phyloP scores from a whole-genome alignment of 2,329 filamentous ascomycete species.

The Cercospora zeae-maydis region DNA sequence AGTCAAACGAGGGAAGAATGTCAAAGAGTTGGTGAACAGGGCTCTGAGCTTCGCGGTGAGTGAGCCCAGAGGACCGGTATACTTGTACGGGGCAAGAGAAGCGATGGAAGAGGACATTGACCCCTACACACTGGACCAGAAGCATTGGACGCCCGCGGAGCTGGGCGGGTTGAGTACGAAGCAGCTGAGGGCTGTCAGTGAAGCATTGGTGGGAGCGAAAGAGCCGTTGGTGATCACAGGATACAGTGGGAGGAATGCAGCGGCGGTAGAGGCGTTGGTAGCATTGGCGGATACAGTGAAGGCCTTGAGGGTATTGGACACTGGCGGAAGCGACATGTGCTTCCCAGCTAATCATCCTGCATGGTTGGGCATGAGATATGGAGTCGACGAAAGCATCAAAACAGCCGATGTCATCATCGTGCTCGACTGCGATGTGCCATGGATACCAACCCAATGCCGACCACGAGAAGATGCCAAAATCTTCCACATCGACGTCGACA shows the following conservation, averaged over 20 bases:
- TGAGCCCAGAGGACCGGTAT: slow-evolving; percentile 74
- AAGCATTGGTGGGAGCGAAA: slow-evolving; percentile 60
- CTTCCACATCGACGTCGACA: slow-evolving; percentile 64
- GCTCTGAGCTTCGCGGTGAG: slow-evolving; percentile 77
- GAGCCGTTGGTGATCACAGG: slow-evolving; percentile 68
- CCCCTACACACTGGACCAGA: slow-evolving; percentile 65
- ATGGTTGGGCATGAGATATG: slow-evolving; percentile 64
- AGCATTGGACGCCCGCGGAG: slow-evolving; percentile 67
- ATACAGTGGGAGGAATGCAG: slow-evolving; percentile 67
- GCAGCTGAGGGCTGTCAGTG: slow-evolving; percentile 59
- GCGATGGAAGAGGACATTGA: slow-evolving; percentile 81
- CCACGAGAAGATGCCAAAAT: slow-evolving; percentile 57
- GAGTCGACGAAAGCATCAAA: slow-evolving; percentile 67
- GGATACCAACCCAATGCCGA: slow-evolving; percentile 75
- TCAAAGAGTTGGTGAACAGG: slow-evolving; percentile 85
- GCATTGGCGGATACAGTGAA: slow-evolving; percentile 65
- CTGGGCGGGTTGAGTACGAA: slow-evolving; percentile 58
- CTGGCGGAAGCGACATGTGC: slow-evolving; percentile 75
- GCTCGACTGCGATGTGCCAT: slow-evolving; percentile 85
- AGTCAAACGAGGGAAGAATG: slow-evolving; percentile 77
- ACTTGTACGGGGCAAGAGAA: slow-evolving; percentile 73
- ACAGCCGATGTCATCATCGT: slow-evolving; percentile 81
- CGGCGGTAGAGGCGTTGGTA: slow-evolving; percentile 59
- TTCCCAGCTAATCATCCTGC: slow-evolving; percentile 67
- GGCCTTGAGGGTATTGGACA: slow-evolving; percentile 69